Base-by-base conservation (phyloP, 805 yeast genomes). In the Torulaspora maleeae region DNA sequence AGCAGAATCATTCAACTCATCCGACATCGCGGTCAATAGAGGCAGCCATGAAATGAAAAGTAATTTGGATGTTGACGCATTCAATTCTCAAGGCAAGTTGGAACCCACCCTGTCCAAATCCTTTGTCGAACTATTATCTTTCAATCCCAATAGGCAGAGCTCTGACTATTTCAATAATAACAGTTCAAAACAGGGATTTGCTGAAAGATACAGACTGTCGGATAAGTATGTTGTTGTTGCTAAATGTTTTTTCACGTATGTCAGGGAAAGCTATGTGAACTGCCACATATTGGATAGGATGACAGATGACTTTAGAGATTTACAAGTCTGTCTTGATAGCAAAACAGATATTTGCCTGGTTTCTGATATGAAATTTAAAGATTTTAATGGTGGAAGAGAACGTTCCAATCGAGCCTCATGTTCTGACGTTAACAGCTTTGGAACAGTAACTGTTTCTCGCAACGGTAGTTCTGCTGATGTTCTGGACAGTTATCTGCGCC, bases 171-270 rank as follows among this genome's bases (percentile, higher is more conserved):
- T 41, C 27, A 27, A 36, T 17, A 36, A 9, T 5, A n/a, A 38
- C 13, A 17, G 35, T 5, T 5, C 9, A 12, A 44, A 50, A 39
- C 60, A 61, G 49, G 60, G 62, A 20, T 60, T 61, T 45, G 57
- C 58, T 22, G 56, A 55, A 29, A 56, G 61, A 25, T 61, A 62
- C 38, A 63, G 60, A 27, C 41, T 64, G 8, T 58, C 67, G 2
- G 54, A 50, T 16, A 63, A 62, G 36, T 60, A 55, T 35, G 47
- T 60, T 24, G 49, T 50, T 1, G 57, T 63, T 30, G 61, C 65
- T 2, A 56, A 54, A 44, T 58, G 60, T 41, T 58, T 62, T 22
- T 60, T 56, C 38, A 47, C 48, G 17, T 45, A 48, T 25, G 50
- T 61, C 3, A 54, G 43, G 16, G 59, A 59, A 40, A 49, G 46